Conservation (phyloP, 2,329 filamentous ascomycete species). For the Ambrosiella xylebori region DNA sequence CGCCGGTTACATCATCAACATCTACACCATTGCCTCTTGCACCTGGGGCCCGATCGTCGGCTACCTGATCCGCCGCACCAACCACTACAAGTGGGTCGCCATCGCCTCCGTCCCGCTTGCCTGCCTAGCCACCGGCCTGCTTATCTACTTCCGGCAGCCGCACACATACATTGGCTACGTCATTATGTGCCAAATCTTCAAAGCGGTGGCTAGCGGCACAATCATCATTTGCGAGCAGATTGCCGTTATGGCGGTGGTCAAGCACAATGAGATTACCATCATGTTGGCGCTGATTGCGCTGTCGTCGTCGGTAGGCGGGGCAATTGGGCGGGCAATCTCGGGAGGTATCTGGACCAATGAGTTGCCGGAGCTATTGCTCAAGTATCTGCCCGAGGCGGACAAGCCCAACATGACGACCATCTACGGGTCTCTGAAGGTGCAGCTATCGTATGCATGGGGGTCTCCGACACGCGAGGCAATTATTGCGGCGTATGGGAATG, state of each 20-base stretch:
- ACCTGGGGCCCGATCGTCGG: constrained; percentile 20
- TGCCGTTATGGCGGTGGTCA: constrained; percentile 40
- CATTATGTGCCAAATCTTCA: constrained; percentile 44
- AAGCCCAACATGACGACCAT: constrained; percentile 21
- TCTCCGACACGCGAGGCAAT: constrained; percentile 36
- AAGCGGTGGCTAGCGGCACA: constrained; percentile 41
- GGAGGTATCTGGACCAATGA: constrained; percentile 47
- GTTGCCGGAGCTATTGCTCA: constrained; percentile 32
- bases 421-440: constrained; percentile 34
- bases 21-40: constrained; percentile 23
- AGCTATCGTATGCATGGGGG: constrained; percentile 35
- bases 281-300: constrained; percentile 44
- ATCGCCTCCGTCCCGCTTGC: constrained; percentile 35
- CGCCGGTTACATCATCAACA: constrained; percentile 24
- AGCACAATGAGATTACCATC: constrained; percentile 44
- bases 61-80: constrained; percentile 18
- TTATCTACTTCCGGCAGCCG: constrained; percentile 41
- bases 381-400: constrained; percentile 29
- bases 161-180: constrained; percentile 33
- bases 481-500: constrained; percentile 39
- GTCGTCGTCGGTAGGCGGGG: constrained; percentile 41
- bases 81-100: constrained; percentile 20
- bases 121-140: constrained; percentile 37
- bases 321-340: constrained; percentile 40
- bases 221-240: constrained; percentile 44